phyloP scores from a whole-genome alignment of 257 asterid species.

The Eustoma russellianum region DNA sequence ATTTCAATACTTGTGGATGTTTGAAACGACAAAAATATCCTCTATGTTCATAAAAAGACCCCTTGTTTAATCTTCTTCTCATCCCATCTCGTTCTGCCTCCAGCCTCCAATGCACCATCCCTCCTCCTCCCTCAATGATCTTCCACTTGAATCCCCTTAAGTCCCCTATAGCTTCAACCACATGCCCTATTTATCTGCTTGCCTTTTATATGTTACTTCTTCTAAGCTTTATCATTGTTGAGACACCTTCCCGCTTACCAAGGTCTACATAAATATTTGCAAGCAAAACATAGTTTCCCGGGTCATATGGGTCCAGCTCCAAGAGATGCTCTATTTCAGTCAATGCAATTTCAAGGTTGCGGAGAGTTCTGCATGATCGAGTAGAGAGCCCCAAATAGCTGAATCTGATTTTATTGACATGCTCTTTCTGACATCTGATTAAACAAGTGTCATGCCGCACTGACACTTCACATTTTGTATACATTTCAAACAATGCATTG shows the following conservation, averaged over 20 bases:
- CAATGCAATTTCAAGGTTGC: slow-evolving; percentile 52
- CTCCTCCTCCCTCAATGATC: too few species aligned
- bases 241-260: slow-evolving; percentile 71
- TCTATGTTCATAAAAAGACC: too few species aligned
- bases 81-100: too few species aligned
- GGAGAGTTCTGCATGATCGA: slow-evolving; percentile 57
- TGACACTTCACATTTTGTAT: slow-evolving; percentile 67
- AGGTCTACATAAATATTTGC: slow-evolving; percentile 70
- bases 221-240: slow-evolving; percentile 45
- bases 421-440: slow-evolving; percentile 29
- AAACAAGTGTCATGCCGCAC: slow-evolving; percentile 53
- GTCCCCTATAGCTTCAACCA: too few species aligned
- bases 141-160: too few species aligned
- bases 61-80: too few species aligned
- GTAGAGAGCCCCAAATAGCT: slow-evolving; percentile 73
- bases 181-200: slow-evolving; percentile 56
- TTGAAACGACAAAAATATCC: too few species aligned
- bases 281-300: slow-evolving; percentile 56
- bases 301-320: slow-evolving; percentile 62
- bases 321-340: slow-evolving; percentile 45
- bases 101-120: too few species aligned
- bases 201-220: too few species aligned
- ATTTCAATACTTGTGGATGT: too few species aligned
- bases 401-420: slow-evolving; percentile 62
- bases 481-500: slow-evolving; percentile 80